Percentiles rank a stretch among this genome's conserved stretches.
These are phyloP conservation scores for Rhodamnia argentea DNA, from an alignment of 345 rosid species.

Conservation along the genomic window DNA sequence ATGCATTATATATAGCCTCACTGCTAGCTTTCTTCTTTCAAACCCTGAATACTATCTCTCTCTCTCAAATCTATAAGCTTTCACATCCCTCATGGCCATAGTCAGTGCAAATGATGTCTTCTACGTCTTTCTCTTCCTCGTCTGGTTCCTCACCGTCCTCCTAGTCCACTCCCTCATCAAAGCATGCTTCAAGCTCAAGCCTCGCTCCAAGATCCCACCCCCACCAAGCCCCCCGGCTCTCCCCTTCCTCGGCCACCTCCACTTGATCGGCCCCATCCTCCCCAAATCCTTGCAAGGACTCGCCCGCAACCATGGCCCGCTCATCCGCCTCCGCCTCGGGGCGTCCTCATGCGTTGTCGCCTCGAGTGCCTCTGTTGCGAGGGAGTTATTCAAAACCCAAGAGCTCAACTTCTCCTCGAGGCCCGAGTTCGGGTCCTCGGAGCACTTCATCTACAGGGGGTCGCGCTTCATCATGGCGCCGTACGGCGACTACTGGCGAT, in stretches of 20 bases:
- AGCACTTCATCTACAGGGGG: conserved; percentile 15
- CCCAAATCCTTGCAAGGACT: conserved; percentile 17
- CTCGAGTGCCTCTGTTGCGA: conserved; percentile 12
- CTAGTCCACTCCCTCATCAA: conserved; percentile 1
- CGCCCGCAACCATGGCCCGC: conserved; percentile 18
- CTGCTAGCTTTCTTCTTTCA: neutral
- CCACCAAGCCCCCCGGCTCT: conserved; percentile 33
- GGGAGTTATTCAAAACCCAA: conserved; percentile 14
- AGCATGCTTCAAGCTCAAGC: neutral
- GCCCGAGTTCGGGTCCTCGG: conserved; percentile 16
- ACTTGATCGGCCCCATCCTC: conserved; percentile 18
- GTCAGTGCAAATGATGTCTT: neutral
- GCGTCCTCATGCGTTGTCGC: conserved; percentile 8
- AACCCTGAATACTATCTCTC: neutral
- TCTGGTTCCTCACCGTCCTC: conserved; percentile 14
- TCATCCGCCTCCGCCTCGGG: conserved; percentile 21
- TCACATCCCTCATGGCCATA: neutral
- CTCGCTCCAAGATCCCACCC: neutral
- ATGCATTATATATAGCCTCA: neutral
- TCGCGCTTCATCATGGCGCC: conserved; percentile 14
- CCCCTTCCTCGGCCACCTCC: conserved; percentile 37
- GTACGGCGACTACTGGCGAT: conserved; percentile 17
- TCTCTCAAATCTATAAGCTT: neutral
- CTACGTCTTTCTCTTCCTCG: conserved; percentile 1
- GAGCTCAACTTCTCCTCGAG: conserved; percentile 26